Evolutionary conservation across 2,329 filamentous ascomycete species (phyloP).

Genomic region (Lizonia empirigonia): DNA sequence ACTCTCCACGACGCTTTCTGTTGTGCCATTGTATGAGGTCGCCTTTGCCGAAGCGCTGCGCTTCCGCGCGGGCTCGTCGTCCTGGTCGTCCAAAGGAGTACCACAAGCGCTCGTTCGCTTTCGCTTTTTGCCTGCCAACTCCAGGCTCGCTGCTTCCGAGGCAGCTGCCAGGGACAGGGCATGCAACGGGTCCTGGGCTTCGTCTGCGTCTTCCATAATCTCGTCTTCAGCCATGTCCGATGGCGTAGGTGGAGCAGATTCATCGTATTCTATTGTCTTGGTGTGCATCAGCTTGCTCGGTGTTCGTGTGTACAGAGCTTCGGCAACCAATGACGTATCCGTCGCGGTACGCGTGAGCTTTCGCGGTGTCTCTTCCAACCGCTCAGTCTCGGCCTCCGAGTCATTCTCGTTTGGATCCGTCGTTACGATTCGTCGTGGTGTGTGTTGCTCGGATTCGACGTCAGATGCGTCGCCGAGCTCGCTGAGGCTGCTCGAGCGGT

Average conservation of each 20-base stretch:
- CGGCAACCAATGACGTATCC: constrained; percentile 43
- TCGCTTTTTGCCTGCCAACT: constrained; percentile 49
- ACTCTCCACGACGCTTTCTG: constrained; percentile 37
- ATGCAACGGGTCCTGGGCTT: constrained; percentile 35
- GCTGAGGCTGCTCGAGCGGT: constrained; percentile 84
- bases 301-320: constrained; percentile 41
- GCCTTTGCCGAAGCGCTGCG: constrained; percentile 39
- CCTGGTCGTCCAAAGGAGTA: constrained; percentile 46
- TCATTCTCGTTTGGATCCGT: constrained; percentile 61
- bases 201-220: constrained; percentile 20
- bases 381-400: constrained; percentile 92
- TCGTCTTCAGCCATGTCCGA: constrained; percentile 26
- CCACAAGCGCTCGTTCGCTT: constrained; percentile 52
- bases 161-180: constrained; percentile 41
- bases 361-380: constrained; percentile 85
- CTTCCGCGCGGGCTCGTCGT: constrained; percentile 47
- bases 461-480: constrained; percentile 84
- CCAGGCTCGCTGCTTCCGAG: constrained; percentile 41
- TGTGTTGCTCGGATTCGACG: constrained; percentile 52
- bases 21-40: constrained; percentile 34
- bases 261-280: constrained; percentile 39
- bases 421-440: constrained; percentile 29
- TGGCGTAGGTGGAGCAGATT: constrained; percentile 38
- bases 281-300: constrained; percentile 47
- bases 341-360: constrained; percentile 55